Evolutionary conservation across 306 rosid genomes (phyloP), one percentile per base, ranked within the genome.

Genomic region (Quercus suber): DNA sequence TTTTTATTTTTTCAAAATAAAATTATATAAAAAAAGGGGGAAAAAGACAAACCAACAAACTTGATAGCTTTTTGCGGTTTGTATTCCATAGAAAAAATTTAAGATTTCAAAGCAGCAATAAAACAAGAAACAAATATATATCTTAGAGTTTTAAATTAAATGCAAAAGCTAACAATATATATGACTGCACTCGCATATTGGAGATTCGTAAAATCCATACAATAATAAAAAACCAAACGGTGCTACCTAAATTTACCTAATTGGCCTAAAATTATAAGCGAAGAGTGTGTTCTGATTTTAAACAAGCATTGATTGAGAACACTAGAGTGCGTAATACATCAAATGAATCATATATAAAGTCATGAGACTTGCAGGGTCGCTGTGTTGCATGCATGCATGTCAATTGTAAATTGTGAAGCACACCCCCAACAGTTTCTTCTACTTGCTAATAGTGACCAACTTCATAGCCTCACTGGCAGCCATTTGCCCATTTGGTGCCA

Each of bases 401-500:
- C 69, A 25, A 28, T 33, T 18, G 25, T 30, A 31, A 65, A 37
- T 37, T 37, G 45, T 37, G 45, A 37, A 18, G 23, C 51, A 8
- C 14, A 0, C 51, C 33, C 3, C 23, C n/a, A 37, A 37, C n/a
- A 31, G 14, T 67, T 63, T 63, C 25, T 60, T 60, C 33, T 25
- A 60, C 51, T 78, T 37, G 76, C 76, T 73, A 31, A 56, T 35
- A 35, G 41, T 35, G 2, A 61, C 30, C 61, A 13, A 58, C 28
- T 79, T 86, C 77, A 88, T 21, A 75, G 59, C 93, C 90, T 91
- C 0, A 73, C 93, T 5, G 97, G 98, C 11, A 93, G 87, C 98
- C 98, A 93, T 51, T 41, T 41, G 45, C 12, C 45, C 45, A 8
- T 41, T 88, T 81, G 37, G 72, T 31, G 67, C 97, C 97, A 30